phyloP scores from a whole-genome alignment of 1,139 yeast species.

The Saccharomyces hybrid region DNA sequence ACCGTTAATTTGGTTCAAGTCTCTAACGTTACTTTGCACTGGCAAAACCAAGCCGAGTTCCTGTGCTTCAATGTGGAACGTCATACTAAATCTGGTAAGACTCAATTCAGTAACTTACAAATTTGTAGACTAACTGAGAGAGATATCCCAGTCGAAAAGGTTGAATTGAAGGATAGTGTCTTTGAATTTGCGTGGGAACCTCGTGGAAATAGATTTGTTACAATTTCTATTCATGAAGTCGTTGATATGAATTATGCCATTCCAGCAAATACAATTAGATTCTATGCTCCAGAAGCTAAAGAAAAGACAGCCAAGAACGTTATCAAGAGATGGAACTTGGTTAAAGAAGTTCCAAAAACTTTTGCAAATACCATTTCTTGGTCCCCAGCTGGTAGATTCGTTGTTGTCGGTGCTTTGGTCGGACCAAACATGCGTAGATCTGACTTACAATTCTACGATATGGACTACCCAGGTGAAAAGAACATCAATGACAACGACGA shows the following conservation, averaged over 20 bases:
- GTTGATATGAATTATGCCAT: conserved; percentile 57
- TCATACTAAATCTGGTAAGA: conserved; percentile 91
- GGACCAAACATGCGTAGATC: conserved; percentile 44
- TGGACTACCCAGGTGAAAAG: conserved; percentile 69
- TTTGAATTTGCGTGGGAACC: conserved; percentile 96
- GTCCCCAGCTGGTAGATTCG: conserved; percentile 93
- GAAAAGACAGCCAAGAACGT: conserved; percentile 31
- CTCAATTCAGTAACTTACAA: conserved; percentile 85
- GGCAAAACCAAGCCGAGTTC: conserved; percentile 85
- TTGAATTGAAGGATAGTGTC: conserved; percentile 86
- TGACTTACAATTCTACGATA: conserved; percentile 79
- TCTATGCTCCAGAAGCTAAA: conserved; percentile 68
- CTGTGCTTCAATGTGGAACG: conserved; percentile 94
- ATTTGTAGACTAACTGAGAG: conserved; percentile 81
- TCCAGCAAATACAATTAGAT: conserved; percentile 64
- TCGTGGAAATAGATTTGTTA: conserved; percentile 74
- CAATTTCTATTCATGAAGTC: conserved; percentile 59
- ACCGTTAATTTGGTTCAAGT: conserved; percentile 93
- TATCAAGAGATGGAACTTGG: conserved; percentile 50
- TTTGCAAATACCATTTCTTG: conserved; percentile 70
- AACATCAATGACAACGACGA: conserved; percentile 25
- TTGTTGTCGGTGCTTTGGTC: conserved; percentile 66
- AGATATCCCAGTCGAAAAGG: conserved; percentile 89
- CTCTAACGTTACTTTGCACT: conserved; percentile 80
- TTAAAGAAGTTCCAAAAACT: conserved; percentile 53